Percentiles rank a stretch among this genome's conserved stretches.
phyloP scores from a whole-genome alignment of 805 yeast genomes.

The Pichia manshurica region DNA sequence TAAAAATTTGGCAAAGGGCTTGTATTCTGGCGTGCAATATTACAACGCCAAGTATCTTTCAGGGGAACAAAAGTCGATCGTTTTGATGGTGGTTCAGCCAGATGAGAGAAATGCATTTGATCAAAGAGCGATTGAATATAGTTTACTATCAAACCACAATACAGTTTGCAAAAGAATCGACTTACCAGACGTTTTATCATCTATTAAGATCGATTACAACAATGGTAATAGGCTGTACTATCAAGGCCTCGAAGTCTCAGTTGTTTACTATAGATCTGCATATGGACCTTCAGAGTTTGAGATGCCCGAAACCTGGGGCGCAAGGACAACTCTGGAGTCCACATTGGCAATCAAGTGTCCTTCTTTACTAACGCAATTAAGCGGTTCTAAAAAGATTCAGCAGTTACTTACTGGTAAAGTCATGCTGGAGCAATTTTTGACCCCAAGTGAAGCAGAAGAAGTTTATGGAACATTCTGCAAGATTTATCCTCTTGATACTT shows the following conservation, averaged over 20 bases:
- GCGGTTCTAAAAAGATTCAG: conserved; percentile 93
- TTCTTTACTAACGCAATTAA: conserved; percentile 75
- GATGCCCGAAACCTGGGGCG: conserved; percentile 64
- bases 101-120: conserved; percentile 87
- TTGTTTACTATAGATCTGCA: conserved; percentile 87
- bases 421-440: conserved; percentile 40
- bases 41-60: conserved; percentile 37
- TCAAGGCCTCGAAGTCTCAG: conserved; percentile 68
- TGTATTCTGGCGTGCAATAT: conserved; percentile 57
- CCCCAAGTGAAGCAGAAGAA: neutral
- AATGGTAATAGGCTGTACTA: conserved; percentile 44
- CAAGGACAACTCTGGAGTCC: conserved; percentile 65
- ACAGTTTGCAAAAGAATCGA: conserved; percentile 63
- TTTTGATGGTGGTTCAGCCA: conserved; percentile 77
- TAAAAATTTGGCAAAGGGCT: conserved; percentile 55
- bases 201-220: conserved; percentile 38
- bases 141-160: conserved; percentile 49
- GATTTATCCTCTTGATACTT: conserved; percentile 79
- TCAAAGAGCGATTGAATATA: conserved; percentile 78
- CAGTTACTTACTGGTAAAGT: conserved; percentile 66
- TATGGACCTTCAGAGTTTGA: conserved; percentile 81
- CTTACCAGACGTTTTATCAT: conserved; percentile 48
- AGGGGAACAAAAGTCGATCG: conserved; percentile 39
- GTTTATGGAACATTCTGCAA: conserved; percentile 66
- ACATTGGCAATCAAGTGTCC: conserved; percentile 89